phyloP scores from a whole-genome alignment of 805 yeast genomes.

The Phaffomyces thermotolerans region DNA sequence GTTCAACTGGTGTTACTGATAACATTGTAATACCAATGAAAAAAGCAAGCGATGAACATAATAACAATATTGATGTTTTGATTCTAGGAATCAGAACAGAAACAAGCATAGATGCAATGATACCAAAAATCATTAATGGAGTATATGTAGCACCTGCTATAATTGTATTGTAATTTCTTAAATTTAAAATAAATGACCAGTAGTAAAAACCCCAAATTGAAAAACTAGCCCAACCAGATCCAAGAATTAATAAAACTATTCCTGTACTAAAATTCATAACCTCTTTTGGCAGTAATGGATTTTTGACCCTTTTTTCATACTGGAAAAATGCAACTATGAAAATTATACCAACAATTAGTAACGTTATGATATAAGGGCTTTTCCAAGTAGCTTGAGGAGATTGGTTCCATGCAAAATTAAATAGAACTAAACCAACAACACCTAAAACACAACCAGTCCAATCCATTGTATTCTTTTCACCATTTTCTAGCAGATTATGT shows the following conservation, averaged over 20 bases:
- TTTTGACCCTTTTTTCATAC: slow-evolving; percentile 37
- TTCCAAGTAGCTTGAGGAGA: slow-evolving; percentile 71
- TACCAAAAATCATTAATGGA: slow-evolving; percentile 46
- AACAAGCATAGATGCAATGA: slow-evolving; percentile 45
- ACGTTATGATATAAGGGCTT: slow-evolving; percentile 46
- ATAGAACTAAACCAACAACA: slow-evolving; percentile 49
- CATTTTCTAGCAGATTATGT: slow-evolving; percentile 7
- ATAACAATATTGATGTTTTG: slow-evolving; percentile 44
- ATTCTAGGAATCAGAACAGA: slow-evolving; percentile 39
- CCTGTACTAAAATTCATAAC: slow-evolving; percentile 39
- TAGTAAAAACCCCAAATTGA: slow-evolving; percentile 68
- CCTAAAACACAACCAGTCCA: slow-evolving; percentile 51
- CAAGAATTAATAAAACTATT: slow-evolving; percentile 42
- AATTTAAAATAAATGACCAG: slow-evolving; percentile 42
- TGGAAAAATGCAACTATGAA: slow-evolving; percentile 38
- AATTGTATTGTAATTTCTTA: slow-evolving; percentile 43
- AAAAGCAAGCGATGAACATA: slow-evolving; percentile 47
- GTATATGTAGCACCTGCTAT: slow-evolving; percentile 38
- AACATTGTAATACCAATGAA: slow-evolving; percentile 46
- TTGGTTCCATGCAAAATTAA: slow-evolving; percentile 70
- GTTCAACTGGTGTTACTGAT: slow-evolving; percentile 49
- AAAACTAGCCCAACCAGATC: slow-evolving; percentile 72
- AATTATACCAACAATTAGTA: slow-evolving; percentile 44
- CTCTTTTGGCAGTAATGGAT: slow-evolving; percentile 49
- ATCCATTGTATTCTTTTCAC: slow-evolving; percentile 31